phyloP scores from a whole-genome alignment of 73 alveolate species.

The Stentor roeselii region DNA sequence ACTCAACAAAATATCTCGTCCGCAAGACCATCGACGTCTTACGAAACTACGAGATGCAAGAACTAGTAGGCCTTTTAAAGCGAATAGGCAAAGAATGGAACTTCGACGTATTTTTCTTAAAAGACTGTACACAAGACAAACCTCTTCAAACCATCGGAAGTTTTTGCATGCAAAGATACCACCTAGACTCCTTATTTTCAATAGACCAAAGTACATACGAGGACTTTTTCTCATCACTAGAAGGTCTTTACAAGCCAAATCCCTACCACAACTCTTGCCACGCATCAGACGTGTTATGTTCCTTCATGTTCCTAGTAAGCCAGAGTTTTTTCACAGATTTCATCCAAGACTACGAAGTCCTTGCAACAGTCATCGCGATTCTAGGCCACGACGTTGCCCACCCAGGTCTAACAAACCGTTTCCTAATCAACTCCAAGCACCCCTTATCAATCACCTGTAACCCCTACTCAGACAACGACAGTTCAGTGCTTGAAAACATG shows the following conservation, averaged over 20 bases:
- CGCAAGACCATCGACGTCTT: not conserved
- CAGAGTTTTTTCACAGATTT: not conserved
- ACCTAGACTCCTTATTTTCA: not conserved
- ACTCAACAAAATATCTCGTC: not conserved
- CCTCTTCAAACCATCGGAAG: not conserved
- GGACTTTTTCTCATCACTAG: not conserved
- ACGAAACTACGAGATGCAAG: not conserved
- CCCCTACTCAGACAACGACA: constrained; percentile 44
- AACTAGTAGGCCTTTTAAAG: constrained; percentile 14
- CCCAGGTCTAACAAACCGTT: constrained; percentile 67
- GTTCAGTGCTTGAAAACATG: constrained; percentile 32
- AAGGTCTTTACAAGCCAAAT: constrained; percentile 1
- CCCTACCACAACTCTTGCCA: constrained; percentile 27
- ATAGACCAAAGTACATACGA: not conserved
- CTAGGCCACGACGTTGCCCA: constrained; percentile 63
- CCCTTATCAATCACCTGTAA: constrained; percentile 49
- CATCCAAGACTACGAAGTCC: not conserved
- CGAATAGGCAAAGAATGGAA: not conserved
- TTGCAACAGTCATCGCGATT: constrained; percentile 23
- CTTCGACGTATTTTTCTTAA: constrained; percentile 15
- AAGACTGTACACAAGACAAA: not conserved
- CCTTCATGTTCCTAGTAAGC: not conserved
- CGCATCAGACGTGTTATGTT: constrained; percentile 26
- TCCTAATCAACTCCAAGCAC: constrained; percentile 48
- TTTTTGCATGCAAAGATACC: constrained; percentile 5